Percentiles rank a stretch among this genome's conserved stretches.
Conservation (phyloP, 192 early-diverging fungal genomes). For the Backusella westeae region DNA sequence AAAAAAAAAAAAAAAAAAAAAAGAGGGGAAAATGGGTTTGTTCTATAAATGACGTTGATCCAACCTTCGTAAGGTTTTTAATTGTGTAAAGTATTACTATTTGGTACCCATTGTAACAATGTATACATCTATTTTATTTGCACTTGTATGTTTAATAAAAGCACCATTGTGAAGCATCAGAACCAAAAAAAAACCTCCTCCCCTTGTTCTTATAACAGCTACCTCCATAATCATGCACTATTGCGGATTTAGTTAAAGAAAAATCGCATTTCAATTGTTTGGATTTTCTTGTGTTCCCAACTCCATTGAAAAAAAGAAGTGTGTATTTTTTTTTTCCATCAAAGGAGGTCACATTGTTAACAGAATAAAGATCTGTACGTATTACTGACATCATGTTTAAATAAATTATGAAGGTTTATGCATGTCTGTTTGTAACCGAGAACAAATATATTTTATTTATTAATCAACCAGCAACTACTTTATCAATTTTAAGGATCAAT, state of each 20-base stretch:
- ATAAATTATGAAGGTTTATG: neutral
- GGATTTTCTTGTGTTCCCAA: neutral
- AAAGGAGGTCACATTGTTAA: neutral
- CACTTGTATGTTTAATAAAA: neutral
- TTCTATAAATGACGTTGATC: neutral
- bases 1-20: neutral
- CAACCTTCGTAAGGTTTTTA: neutral
- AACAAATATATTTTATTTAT: neutral
- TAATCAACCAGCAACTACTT: neutral
- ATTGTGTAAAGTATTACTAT: neutral
- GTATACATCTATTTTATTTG: neutral
- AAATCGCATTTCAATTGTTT: neutral
- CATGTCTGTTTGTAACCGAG: neutral
- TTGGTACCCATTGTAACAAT: neutral
- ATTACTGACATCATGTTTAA: neutral
- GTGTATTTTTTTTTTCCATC: neutral
- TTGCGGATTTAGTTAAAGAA: neutral
- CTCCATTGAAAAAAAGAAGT: neutral
- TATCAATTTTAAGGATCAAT: too few relatives aligned
- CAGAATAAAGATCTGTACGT: neutral
- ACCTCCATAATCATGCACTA: neutral
- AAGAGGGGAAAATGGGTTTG: neutral
- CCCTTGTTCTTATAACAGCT: neutral
- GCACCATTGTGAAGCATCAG: neutral
- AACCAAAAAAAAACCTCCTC: neutral